These are phyloP conservation scores for Boletus huronensis DNA, from an alignment of 768 basidiomycete species.

Conservation along the genomic window DNA sequence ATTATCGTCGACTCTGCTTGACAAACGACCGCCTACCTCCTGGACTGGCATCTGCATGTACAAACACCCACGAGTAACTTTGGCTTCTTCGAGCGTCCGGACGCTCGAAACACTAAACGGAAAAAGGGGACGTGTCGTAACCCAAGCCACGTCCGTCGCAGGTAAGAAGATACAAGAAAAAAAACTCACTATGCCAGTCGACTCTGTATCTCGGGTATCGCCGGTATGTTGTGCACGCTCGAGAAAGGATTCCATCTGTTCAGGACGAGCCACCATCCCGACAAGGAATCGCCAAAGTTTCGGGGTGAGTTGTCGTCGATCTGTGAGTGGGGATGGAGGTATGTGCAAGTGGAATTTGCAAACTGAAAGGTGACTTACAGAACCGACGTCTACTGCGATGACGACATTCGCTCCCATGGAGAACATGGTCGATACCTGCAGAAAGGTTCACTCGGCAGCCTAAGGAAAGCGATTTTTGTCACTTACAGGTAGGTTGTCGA, in stretches of 20 bases:
- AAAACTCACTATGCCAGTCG: conserved; percentile 86
- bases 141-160: not conserved
- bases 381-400: conserved; percentile 91
- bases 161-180: not conserved
- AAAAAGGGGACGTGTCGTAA: conserved; percentile 5
- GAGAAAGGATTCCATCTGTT: conserved; percentile 95
- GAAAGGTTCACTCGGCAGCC: not conserved
- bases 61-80: conserved; percentile 79
- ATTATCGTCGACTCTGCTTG: not conserved
- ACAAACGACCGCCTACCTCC: conserved; percentile 47
- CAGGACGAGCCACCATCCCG: conserved; percentile 93
- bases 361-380: conserved; percentile 46
- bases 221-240: conserved; percentile 69
- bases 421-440: conserved; percentile 85
- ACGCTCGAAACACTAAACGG: conserved; percentile 84
- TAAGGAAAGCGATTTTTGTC: not conserved
- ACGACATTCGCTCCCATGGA: conserved; percentile 87
- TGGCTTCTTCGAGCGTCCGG: conserved; percentile 93
- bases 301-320: conserved; percentile 94
- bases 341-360: not conserved
- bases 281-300: conserved; percentile 91
- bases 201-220: conserved; percentile 91
- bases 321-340: conserved; percentile 19
- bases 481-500: conserved; percentile 84
- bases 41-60: conserved; percentile 97